A percentile compares a stretch with the other conserved stretches of the same genome.
phyloP scores from a whole-genome alignment of 1,139 yeast genomes.

The Nakaseomyces uthaithaninus region DNA sequence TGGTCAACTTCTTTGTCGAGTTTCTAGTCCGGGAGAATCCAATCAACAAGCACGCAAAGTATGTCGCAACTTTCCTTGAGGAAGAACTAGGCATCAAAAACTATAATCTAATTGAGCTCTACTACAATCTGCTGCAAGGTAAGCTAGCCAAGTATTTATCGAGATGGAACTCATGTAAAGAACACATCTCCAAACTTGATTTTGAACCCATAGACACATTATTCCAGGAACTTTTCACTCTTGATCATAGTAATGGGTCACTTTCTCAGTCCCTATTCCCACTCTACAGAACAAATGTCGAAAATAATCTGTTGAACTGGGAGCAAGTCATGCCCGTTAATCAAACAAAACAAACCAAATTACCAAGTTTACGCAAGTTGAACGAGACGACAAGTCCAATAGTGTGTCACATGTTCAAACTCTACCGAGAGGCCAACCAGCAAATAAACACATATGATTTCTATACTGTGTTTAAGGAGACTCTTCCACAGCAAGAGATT shows the following conservation, averaged over 20 bases:
- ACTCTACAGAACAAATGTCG: slow-evolving; percentile 26
- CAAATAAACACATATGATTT: slow-evolving; percentile 70
- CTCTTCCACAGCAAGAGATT: slow-evolving; percentile 39
- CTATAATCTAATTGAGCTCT: slow-evolving; percentile 29
- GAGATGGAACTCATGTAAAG: slow-evolving; percentile 25
- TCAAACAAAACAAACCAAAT: neutral
- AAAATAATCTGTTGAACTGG: slow-evolving; percentile 29
- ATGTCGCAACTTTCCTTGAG: slow-evolving; percentile 25
- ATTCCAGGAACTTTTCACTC: slow-evolving; percentile 30
- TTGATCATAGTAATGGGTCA: slow-evolving; percentile 30
- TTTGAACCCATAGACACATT: slow-evolving; percentile 30
- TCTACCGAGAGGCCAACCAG: slow-evolving; percentile 75
- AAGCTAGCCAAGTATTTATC: slow-evolving; percentile 20
- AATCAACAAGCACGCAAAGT: slow-evolving; percentile 28
- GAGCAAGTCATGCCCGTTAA: slow-evolving; percentile 18
- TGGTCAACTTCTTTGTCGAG: slow-evolving; percentile 30
- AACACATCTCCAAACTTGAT: slow-evolving; percentile 17
- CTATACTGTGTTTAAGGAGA: slow-evolving; percentile 58
- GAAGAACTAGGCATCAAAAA: slow-evolving; percentile 22
- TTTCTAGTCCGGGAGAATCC: slow-evolving; percentile 32
- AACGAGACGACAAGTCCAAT: slow-evolving; percentile 40
- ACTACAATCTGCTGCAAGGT: slow-evolving; percentile 25
- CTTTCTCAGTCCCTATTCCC: slow-evolving; percentile 30
- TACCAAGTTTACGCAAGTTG: slow-evolving; percentile 11
- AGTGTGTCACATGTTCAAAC: slow-evolving; percentile 50